Evolutionary conservation across 352 stramenopile genomes (phyloP).

Genomic region (Phytophthora lateralis): DNA sequence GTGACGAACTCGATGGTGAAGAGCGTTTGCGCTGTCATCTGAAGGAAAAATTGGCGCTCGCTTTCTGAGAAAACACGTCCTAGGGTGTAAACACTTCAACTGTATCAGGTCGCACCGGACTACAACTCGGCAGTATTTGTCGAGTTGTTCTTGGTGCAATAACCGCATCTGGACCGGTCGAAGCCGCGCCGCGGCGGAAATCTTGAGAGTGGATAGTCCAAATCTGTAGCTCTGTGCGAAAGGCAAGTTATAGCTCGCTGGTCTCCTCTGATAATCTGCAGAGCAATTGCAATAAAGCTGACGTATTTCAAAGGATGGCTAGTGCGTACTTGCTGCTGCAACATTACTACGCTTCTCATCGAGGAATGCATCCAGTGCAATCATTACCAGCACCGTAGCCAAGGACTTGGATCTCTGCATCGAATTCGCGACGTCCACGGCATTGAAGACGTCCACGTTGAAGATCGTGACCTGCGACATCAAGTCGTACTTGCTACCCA

Average conservation of each 20-base stretch:
- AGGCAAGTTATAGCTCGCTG: not conserved
- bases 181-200: not conserved
- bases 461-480: constrained; percentile 49
- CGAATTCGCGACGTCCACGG: constrained; percentile 42
- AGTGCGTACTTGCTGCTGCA: constrained; percentile 11
- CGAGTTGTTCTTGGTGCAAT: not conserved
- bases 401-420: constrained; percentile 30
- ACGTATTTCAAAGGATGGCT: constrained; percentile 1
- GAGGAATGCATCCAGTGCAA: constrained; percentile 32
- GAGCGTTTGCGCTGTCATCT: constrained; percentile 24
- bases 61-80: constrained; percentile 6
- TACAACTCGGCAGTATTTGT: not conserved
- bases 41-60: constrained; percentile 14
- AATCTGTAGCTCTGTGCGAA: not conserved
- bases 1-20: constrained; percentile 37
- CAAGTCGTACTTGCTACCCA: constrained; percentile 24
- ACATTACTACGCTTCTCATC: constrained; percentile 3
- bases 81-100: not conserved
- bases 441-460: constrained; percentile 54
- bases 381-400: constrained; percentile 25
- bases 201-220: constrained; percentile 4
- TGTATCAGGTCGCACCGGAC: not conserved
- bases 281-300: constrained; percentile 17
- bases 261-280: constrained; percentile 13
- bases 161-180: not conserved